A percentile compares a stretch with the other conserved stretches of the same genome.
Evolutionary conservation across 164 flowering plant genomes (phyloP).

Genomic region (Hamamelis virginiana): DNA sequence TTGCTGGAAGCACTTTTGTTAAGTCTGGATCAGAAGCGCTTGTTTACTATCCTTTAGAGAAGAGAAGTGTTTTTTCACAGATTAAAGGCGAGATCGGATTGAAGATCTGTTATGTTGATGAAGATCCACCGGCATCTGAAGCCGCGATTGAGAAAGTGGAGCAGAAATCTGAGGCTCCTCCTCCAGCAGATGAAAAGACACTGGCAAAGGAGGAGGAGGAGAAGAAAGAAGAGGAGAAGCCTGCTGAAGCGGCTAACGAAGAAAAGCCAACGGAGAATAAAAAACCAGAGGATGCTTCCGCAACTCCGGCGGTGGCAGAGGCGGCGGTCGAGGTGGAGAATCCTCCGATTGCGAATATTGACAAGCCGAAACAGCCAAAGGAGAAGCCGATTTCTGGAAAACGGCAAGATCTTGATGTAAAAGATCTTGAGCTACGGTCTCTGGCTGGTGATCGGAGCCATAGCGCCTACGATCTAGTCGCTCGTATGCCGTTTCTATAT

Average conservation of each 20-base stretch:
- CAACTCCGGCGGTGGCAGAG: conserved; percentile 3
- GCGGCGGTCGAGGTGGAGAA: conserved; percentile 24
- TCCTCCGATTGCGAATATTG: conserved; percentile 31
- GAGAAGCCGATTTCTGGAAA: conserved; percentile 13
- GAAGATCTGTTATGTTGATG: conserved; percentile 63
- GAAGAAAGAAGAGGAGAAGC: conserved; percentile 30
- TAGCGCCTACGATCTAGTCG: conserved; percentile 70
- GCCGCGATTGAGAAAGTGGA: conserved; percentile 23
- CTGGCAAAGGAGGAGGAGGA: conserved; percentile 21
- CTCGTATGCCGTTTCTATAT: conserved; percentile 74
- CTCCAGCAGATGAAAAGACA: conserved; percentile 33
- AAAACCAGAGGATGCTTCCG: conserved; percentile 22
- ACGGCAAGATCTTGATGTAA: conserved; percentile 23
- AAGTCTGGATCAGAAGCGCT: conserved; percentile 51
- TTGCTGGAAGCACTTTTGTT: conserved; percentile 52
- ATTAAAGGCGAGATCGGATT: conserved; percentile 88
- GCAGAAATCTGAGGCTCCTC: conserved; percentile 25
- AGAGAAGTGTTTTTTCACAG: conserved; percentile 91
- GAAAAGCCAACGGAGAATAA: conserved; percentile 22
- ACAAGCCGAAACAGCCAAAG: conserved; percentile 21
- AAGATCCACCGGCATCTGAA: conserved; percentile 42
- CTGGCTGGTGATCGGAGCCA: conserved; percentile 34
- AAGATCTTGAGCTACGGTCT: conserved; percentile 46
- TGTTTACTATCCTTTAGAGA: conserved; percentile 89
- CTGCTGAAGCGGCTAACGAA: conserved; percentile 28